Evolutionary conservation across 1,284 basidiomycete genomes (phyloP).

Genomic region (Microstroma glucosiphilum): DNA sequence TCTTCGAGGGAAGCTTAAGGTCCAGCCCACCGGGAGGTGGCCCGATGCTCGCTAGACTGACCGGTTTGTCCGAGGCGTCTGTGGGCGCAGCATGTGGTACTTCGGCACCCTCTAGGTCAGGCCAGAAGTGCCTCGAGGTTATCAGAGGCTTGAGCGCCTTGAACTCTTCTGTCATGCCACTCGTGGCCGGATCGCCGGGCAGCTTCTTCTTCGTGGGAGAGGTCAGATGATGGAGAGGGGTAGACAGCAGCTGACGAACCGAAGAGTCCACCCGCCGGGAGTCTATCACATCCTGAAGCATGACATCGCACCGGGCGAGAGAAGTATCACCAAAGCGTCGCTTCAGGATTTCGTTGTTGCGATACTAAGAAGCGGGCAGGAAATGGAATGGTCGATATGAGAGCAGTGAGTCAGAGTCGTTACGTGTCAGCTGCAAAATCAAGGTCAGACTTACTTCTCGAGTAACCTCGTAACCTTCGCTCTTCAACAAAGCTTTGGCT

Average conservation of each 20-base stretch:
- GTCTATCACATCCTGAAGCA: constrained; percentile 42
- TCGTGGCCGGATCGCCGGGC: background rate
- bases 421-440: background rate
- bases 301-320: constrained; percentile 46
- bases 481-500: constrained; percentile 41
- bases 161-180: constrained; percentile 14
- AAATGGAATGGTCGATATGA: background rate
- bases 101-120: constrained; percentile 18
- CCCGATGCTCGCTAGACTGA: background rate
- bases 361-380: constrained; percentile 17
- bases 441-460: constrained; percentile 20
- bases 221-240: background rate
- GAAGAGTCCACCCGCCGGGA: constrained; percentile 26
- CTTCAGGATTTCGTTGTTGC: constrained; percentile 47
- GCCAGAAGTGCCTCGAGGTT: constrained; percentile 47
- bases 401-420: constrained; percentile 9
- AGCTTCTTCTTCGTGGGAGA: background rate
- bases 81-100: background rate
- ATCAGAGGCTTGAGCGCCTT: constrained; percentile 36
- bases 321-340: constrained; percentile 42
- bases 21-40: constrained; percentile 7
- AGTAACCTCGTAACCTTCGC: constrained; percentile 34
- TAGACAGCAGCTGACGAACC: constrained; percentile 5
- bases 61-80: background rate
- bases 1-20: constrained; percentile 4